Percentiles rank a stretch among this genome's conserved stretches.
Evolutionary conservation across 2,329 filamentous ascomycete genomes (phyloP).

Genomic region (Paecilomyces sp.): DNA sequence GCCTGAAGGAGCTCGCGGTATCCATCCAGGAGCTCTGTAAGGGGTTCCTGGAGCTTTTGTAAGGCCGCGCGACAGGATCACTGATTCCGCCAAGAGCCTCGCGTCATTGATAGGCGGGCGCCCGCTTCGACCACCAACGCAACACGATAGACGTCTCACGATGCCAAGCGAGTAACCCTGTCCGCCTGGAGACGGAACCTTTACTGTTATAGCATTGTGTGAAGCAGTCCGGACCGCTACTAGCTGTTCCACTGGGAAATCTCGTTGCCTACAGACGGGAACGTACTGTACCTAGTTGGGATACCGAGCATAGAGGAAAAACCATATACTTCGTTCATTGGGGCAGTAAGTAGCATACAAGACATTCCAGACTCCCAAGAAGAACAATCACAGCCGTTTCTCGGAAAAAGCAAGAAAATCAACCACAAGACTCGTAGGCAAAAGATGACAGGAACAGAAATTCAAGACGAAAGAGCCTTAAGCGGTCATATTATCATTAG

Average conservation of each 20-base stretch:
- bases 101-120: not conserved
- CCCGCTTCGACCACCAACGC: not conserved
- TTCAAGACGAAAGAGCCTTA: not conserved
- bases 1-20: not conserved
- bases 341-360: not conserved
- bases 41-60: not conserved
- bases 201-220: not conserved
- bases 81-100: not conserved
- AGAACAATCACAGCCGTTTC: not conserved
- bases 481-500: not conserved
- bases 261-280: not conserved
- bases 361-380: slow-evolving; percentile 1
- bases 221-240: not conserved
- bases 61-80: not conserved
- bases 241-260: not conserved
- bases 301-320: not conserved
- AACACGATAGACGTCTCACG: not conserved
- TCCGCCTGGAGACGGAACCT: not conserved
- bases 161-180: not conserved
- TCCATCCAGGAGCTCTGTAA: not conserved
- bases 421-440: not conserved
- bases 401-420: not conserved
- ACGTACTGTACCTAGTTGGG: not conserved
- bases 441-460: not conserved
- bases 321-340: not conserved